Evolutionary conservation across 2,329 filamentous ascomycete genomes (phyloP).

Genomic region (Leptographium flavum): DNA sequence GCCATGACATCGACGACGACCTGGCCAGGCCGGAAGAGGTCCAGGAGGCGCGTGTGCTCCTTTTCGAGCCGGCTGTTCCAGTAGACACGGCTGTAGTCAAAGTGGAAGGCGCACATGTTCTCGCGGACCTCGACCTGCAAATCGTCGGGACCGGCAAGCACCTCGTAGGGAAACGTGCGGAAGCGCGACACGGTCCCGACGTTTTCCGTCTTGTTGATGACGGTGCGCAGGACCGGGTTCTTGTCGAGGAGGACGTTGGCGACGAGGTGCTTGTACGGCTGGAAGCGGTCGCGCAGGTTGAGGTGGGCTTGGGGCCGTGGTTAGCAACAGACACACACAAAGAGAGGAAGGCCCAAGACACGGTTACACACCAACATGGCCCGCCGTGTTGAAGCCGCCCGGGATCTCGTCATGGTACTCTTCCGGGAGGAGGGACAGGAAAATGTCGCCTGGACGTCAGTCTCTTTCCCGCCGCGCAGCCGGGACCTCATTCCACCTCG

Average conservation of each 20-base stretch:
- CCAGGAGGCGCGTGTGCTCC: slow-evolving; percentile 71
- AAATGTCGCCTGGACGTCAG: slow-evolving; percentile 55
- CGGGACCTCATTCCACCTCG: neutral
- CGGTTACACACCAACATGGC: slow-evolving; percentile 52
- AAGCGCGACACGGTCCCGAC: slow-evolving; percentile 78
- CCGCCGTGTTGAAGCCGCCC: slow-evolving; percentile 73
- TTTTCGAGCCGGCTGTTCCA: slow-evolving; percentile 90
- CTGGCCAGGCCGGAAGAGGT: slow-evolving; percentile 66
- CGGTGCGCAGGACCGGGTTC: slow-evolving; percentile 65
- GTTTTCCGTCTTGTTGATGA: slow-evolving; percentile 90
- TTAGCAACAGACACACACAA: neutral
- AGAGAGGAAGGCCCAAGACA: slow-evolving; percentile 5
- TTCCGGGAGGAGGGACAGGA: slow-evolving; percentile 66
- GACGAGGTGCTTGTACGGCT: slow-evolving; percentile 76
- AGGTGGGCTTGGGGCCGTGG: slow-evolving; percentile 54
- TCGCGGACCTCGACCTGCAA: slow-evolving; percentile 73
- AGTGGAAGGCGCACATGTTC: slow-evolving; percentile 72
- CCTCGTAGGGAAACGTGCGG: slow-evolving; percentile 85
- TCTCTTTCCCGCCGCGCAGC: neutral
- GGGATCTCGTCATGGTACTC: slow-evolving; percentile 70
- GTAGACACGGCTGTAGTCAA: slow-evolving; percentile 94
- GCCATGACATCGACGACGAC: slow-evolving; percentile 96
- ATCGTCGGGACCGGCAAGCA: slow-evolving; percentile 69
- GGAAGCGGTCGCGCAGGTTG: slow-evolving; percentile 71
- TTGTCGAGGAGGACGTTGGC: slow-evolving; percentile 82